These are phyloP conservation scores for Entomortierella lignicola DNA, from an alignment of 192 early-diverging fungal genomes.

Conservation along the genomic window DNA sequence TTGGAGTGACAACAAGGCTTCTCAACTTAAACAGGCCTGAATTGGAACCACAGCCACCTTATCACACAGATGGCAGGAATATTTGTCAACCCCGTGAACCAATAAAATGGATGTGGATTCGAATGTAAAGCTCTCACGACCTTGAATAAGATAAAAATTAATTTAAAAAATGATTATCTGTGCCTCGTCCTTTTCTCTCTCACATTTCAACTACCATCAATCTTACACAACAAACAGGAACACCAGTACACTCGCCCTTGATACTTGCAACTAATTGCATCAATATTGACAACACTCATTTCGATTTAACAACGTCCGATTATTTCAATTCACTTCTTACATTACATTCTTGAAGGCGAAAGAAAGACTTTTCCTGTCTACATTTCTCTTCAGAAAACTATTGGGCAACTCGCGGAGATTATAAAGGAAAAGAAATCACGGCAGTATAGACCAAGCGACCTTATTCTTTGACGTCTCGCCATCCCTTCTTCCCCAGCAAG, in stretches of 20 bases:
- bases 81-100: slow-evolving; percentile 26
- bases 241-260: too few species aligned
- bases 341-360: not conserved
- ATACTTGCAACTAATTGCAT: too few species aligned
- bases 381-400: not conserved
- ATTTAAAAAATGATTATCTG: too few species aligned
- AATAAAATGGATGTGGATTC: not conserved
- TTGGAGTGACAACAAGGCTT: slow-evolving; percentile 8
- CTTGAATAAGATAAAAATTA: too few species aligned
- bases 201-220: too few species aligned
- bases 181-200: too few species aligned
- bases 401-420: not conserved
- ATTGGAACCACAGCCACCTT: slow-evolving; percentile 22
- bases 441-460: not conserved
- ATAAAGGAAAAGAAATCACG: not conserved
- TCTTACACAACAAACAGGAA: too few species aligned
- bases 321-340: too few species aligned
- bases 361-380: not conserved
- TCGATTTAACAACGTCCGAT: too few species aligned
- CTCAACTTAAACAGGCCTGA: slow-evolving; percentile 28
- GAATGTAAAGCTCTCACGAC: too few species aligned
- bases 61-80: slow-evolving; percentile 17
- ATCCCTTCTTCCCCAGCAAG: slow-evolving; percentile 1
- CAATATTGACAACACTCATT: too few species aligned
- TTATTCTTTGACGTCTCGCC: not conserved